These are phyloP conservation scores for Oryza longistaminata DNA, from an alignment of 176 grass and related monocot species.

Conservation along the genomic window DNA sequence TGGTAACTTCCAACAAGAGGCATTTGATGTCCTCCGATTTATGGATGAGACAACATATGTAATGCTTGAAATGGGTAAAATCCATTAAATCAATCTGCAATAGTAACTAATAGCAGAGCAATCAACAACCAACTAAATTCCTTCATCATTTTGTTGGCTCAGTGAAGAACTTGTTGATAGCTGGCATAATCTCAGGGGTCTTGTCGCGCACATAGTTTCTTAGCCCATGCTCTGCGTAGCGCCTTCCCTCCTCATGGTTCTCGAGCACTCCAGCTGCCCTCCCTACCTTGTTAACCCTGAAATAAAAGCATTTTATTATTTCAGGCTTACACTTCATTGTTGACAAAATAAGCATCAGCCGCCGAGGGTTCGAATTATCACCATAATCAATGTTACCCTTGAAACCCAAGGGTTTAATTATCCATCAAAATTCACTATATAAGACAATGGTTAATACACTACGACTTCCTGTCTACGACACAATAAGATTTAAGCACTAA, in stretches of 20 bases:
- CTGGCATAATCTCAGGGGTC: constrained; percentile 77
- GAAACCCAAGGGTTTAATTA: not conserved
- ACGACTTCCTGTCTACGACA: not conserved
- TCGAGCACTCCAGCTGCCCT: constrained; percentile 79
- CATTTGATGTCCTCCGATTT: constrained; percentile 17
- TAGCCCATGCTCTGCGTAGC: constrained; percentile 66
- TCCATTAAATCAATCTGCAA: not conserved
- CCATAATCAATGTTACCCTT: not conserved
- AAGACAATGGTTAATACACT: not conserved
- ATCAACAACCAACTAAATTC: not conserved
- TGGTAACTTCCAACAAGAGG: constrained; percentile 27
- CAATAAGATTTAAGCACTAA: not conserved
- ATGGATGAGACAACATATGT: constrained; percentile 29
- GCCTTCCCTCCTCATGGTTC: constrained; percentile 67
- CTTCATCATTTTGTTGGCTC: constrained; percentile 59
- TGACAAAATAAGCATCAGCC: not conserved
- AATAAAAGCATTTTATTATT: not conserved
- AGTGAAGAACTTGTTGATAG: constrained; percentile 76
- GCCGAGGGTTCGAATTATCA: not conserved
- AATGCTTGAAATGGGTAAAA: constrained; percentile 14
- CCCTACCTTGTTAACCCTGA: constrained; percentile 72
- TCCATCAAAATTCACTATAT: not conserved
- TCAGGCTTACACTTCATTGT: not conserved
- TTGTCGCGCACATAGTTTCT: constrained; percentile 61
- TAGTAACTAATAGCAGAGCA: constrained; percentile 9